Evolutionary conservation across 352 stramenopile species (phyloP), one percentile per base, ranked within the genome.

Genomic region (Pythium dissotocum): DNA sequence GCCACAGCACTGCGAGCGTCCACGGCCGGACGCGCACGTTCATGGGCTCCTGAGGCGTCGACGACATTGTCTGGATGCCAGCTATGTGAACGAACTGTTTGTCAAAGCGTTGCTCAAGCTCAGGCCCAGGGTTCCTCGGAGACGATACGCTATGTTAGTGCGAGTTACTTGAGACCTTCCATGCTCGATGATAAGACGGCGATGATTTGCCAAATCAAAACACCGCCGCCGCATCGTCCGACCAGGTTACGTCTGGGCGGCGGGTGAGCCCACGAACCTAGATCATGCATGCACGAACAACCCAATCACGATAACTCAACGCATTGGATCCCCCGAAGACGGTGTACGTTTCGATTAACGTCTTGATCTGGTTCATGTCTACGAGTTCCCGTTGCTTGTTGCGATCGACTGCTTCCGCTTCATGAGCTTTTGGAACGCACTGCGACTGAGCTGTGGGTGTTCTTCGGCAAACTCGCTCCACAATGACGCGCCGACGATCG

Each of bases 341-440:
- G 4, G 36, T 44, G 8, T 44, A 44, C 36, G 36, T 44, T 44
- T 44, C 21, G 21, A 16, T 18, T 44, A 5, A 44, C 36, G 36
- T 44, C 36, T 16, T 12, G 21, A 24, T 24, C 21, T 24, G 21
- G 21, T 24, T 14, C 36, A 7, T 16, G 4, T 44, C 36, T 44
- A 44, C 36, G 36, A 44, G 36, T 44, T 12, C 8, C 16, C 16
- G 36, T 44, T 44, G 36, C 36, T 12, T 16, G 16, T 12, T 10
- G 24, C 38, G 18, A 18, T 36, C 35, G 63, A 54, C 28, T 62
- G 38, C 46, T 73, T 73, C 28, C 40, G 46, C 48, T 65, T 63
- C 67, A 70, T 67, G 61, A 80, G 55, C 52, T 74, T 80, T 42
- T 77, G 56, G n/a, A 82, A 82, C 4, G 75, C 75, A 18, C 12